Conservation (phyloP, 108 stramenopile species). For the Aurantiochytrium sp. region DNA sequence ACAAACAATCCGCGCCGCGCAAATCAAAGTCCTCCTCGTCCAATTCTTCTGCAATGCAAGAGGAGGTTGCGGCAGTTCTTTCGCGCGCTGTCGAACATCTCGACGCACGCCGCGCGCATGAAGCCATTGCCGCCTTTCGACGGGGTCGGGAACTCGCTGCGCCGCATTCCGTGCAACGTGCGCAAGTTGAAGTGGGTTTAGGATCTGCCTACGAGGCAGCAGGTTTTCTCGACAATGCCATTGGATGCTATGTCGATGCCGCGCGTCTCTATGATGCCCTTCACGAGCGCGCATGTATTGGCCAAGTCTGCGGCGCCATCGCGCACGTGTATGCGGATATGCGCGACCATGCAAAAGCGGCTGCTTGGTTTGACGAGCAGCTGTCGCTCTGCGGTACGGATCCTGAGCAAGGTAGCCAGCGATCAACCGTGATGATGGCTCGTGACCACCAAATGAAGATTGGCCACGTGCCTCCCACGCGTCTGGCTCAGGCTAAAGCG, state of each 20-base stretch:
- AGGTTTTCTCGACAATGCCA: neutral
- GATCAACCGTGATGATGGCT: neutral
- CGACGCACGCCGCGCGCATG: neutral
- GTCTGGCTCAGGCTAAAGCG: neutral
- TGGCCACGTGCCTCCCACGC: neutral
- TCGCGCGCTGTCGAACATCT: neutral
- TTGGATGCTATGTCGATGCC: neutral
- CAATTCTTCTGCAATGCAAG: neutral
- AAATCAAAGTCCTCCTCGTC: neutral
- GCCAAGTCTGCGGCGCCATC: neutral
- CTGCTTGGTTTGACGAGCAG: constrained; percentile 4
- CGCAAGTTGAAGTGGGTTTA: neutral
- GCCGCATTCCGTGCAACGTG: neutral
- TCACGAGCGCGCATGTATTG: neutral
- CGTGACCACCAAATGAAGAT: constrained; percentile 1
- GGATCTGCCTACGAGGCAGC: neutral
- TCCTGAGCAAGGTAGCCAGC: neutral
- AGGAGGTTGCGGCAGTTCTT: neutral
- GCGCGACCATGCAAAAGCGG: neutral
- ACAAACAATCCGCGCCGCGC: neutral
- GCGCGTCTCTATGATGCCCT: neutral
- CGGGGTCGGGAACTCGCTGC: neutral
- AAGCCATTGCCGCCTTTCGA: neutral
- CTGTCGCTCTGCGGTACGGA: neutral
- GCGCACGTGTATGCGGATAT: constrained; percentile 1